Conservation (phyloP, 257 asterid species). For the Knoxia roxburghii region DNA sequence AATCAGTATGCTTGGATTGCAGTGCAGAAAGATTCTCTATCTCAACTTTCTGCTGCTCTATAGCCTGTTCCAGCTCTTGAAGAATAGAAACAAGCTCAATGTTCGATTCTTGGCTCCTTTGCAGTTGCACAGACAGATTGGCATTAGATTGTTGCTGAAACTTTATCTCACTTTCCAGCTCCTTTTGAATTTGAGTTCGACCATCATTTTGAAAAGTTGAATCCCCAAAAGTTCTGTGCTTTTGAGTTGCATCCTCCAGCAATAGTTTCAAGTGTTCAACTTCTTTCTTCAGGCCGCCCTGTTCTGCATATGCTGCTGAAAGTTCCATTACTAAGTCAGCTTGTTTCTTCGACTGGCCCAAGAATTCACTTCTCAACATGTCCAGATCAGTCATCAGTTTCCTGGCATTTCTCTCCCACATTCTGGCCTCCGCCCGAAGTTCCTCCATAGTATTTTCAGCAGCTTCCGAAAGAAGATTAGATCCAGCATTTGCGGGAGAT, state of each 20-base stretch:
- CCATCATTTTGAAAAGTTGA: constrained; percentile 32
- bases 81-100: constrained; percentile 73
- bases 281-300: constrained; percentile 51
- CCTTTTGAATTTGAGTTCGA: constrained; percentile 41
- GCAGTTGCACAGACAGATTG: constrained; percentile 55
- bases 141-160: constrained; percentile 57
- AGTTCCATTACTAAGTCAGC: constrained; percentile 61
- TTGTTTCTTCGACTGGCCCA: constrained; percentile 57
- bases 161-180: constrained; percentile 55
- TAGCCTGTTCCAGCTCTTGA: constrained; percentile 77
- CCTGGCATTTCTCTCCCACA: constrained; percentile 96
- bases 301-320: constrained; percentile 54
- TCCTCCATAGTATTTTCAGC: constrained; percentile 71
- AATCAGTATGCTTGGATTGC: constrained; percentile 19
- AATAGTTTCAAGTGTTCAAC: constrained; percentile 39
- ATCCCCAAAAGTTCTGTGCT: constrained; percentile 27
- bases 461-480: constrained; percentile 52
- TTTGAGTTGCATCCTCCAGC: constrained; percentile 27
- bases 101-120: constrained; percentile 80
- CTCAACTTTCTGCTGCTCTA: constrained; percentile 68
- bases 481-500: constrained; percentile 27
- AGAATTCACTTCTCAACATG: constrained; percentile 46
- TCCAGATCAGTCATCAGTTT: constrained; percentile 76
- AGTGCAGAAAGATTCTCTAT: constrained; percentile 55
- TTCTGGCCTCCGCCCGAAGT: constrained; percentile 80